A percentile compares a stretch with the other conserved stretches of the same genome.
Conservation (phyloP, 352 stramenopile genomes). For the Phytopythium cucurbitacearum region DNA sequence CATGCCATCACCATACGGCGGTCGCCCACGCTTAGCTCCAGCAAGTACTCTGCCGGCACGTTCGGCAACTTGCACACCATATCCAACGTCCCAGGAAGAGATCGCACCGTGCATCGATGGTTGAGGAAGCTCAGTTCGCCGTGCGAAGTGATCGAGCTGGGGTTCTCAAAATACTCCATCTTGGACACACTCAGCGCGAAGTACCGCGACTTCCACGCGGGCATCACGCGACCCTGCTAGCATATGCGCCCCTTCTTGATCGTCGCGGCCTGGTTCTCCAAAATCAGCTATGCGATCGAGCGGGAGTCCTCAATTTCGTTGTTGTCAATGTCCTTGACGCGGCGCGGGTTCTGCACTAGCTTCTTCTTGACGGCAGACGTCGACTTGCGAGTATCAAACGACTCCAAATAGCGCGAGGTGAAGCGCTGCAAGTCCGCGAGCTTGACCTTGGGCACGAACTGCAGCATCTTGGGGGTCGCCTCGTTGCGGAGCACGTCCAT, state of each 20-base stretch:
- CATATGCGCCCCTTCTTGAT: slow-evolving; percentile 89
- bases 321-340: slow-evolving; percentile 60
- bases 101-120: slow-evolving; percentile 74
- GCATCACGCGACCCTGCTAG: slow-evolving; percentile 81
- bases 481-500: slow-evolving; percentile 76
- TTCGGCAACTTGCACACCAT: slow-evolving; percentile 70
- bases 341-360: slow-evolving; percentile 64
- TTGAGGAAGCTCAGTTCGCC: slow-evolving; percentile 80
- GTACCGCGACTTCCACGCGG: slow-evolving; percentile 85
- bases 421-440: slow-evolving; percentile 79
- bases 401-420: slow-evolving; percentile 78
- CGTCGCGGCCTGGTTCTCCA: slow-evolving; percentile 80
- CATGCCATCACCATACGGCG: slow-evolving; percentile 81
- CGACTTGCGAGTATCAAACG: slow-evolving; percentile 59
- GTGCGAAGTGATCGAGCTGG: slow-evolving; percentile 65
- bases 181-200: slow-evolving; percentile 86
- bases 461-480: slow-evolving; percentile 65
- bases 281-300: slow-evolving; percentile 78
- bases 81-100: slow-evolving; percentile 50
- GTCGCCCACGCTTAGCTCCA: slow-evolving; percentile 75
- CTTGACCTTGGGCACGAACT: slow-evolving; percentile 86
- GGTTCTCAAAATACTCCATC: slow-evolving; percentile 84
- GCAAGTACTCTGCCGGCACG: slow-evolving; percentile 62
- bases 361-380: slow-evolving; percentile 61
- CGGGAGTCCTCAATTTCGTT: slow-evolving; percentile 73